phyloP scores from a whole-genome alignment of 805 yeast species.

The Hanseniaspora singularis region DNA sequence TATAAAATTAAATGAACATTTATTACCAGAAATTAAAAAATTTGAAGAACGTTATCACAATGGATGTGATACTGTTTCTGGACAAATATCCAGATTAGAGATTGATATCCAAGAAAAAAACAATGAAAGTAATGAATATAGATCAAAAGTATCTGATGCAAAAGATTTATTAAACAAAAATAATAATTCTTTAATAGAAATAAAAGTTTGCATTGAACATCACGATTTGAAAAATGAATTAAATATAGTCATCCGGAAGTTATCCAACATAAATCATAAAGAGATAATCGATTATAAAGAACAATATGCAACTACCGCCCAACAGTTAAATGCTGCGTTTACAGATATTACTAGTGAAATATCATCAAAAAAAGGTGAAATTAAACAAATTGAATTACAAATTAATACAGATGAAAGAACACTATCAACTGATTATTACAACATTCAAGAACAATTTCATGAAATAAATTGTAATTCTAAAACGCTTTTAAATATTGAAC shows the following conservation, averaged over 20 bases:
- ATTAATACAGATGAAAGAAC: conserved; percentile 35
- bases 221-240: conserved; percentile 54
- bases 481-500: conserved; percentile 11
- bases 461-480: conserved; percentile 10
- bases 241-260: conserved; percentile 33
- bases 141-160: conserved; percentile 25
- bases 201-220: not conserved
- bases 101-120: conserved; percentile 1
- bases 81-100: conserved; percentile 19
- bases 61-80: conserved; percentile 19
- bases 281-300: conserved; percentile 52
- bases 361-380: conserved; percentile 75
- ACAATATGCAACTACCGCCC: conserved; percentile 48
- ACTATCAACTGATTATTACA: conserved; percentile 54
- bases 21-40: conserved; percentile 17
- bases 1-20: conserved; percentile 1
- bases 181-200: conserved; percentile 49
- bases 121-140: conserved; percentile 20
- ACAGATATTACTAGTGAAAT: conserved; percentile 49
- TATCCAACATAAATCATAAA: conserved; percentile 38
- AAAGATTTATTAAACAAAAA: conserved; percentile 44
- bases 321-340: conserved; percentile 37
- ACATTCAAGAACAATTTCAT: conserved; percentile 43
- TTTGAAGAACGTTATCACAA: conserved; percentile 17
- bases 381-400: conserved; percentile 70